These are phyloP conservation scores for Xylariaceae sp. DNA, from an alignment of 2,329 filamentous ascomycete genomes.

Conservation along the genomic window DNA sequence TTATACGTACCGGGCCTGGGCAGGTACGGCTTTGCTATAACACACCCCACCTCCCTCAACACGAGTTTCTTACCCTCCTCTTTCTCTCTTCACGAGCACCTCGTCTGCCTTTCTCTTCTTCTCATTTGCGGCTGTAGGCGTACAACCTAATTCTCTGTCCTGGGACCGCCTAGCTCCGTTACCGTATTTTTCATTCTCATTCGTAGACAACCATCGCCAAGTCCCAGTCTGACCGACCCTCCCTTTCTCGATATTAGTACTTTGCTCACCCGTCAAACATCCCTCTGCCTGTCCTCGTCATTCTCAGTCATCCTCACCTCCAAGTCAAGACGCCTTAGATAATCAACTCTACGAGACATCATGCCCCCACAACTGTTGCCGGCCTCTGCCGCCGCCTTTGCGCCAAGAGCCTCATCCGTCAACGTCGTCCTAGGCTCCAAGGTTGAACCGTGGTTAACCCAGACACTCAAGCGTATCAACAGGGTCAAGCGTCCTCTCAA, in stretches of 20 bases:
- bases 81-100: slow-evolving; percentile 51
- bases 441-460: slow-evolving; percentile 94
- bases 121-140: slow-evolving; percentile 56
- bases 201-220: slow-evolving; percentile 34
- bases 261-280: slow-evolving; percentile 18
- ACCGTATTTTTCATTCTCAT: slow-evolving; percentile 40
- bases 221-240: slow-evolving; percentile 3
- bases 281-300: slow-evolving; percentile 10
- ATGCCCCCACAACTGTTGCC: slow-evolving; percentile 95
- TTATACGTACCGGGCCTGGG: slow-evolving; percentile 2
- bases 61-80: slow-evolving; percentile 42
- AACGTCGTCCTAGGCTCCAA: slow-evolving; percentile 92
- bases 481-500: slow-evolving; percentile 94
- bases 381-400: slow-evolving; percentile 93
- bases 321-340: not conserved
- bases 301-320: not conserved
- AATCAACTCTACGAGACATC: slow-evolving; percentile 25
- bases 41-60: slow-evolving; percentile 47
- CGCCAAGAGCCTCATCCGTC: slow-evolving; percentile 81
- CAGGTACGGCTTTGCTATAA: slow-evolving; percentile 32
- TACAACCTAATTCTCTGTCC: slow-evolving; percentile 54
- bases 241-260: slow-evolving; percentile 23
- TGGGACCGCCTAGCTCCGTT: slow-evolving; percentile 52
- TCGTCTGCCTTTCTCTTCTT: slow-evolving; percentile 57
- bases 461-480: slow-evolving; percentile 95